Evolutionary conservation across 345 rosid species (phyloP).

Genomic region (Diplotaxis tenuifolia): DNA sequence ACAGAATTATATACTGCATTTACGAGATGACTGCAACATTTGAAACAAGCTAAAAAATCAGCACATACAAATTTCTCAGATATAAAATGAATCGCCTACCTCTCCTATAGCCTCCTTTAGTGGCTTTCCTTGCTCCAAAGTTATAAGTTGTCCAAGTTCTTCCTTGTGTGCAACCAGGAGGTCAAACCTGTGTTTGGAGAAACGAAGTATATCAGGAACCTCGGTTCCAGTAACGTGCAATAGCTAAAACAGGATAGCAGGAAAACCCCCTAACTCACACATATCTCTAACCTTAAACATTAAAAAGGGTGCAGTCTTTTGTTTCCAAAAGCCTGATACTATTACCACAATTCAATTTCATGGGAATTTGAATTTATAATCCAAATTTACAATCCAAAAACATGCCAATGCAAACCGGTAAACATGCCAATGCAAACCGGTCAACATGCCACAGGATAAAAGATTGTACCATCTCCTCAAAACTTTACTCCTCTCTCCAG

Average conservation of each 20-base stretch:
- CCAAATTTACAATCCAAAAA: not conserved
- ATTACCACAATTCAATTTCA: not conserved
- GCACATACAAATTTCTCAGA: slow-evolving; percentile 2
- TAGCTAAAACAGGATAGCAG: slow-evolving; percentile 15
- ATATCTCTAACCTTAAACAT: slow-evolving; percentile 17
- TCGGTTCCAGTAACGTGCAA: slow-evolving; percentile 15
- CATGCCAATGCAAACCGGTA: not conserved
- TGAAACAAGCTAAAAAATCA: slow-evolving; percentile 27
- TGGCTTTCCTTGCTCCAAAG: slow-evolving; percentile 97
- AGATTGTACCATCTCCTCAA: slow-evolving; percentile 69
- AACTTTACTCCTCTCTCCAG: slow-evolving; percentile 74
- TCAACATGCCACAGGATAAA: slow-evolving; percentile 8
- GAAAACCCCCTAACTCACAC: not conserved
- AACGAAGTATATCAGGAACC: slow-evolving; percentile 17
- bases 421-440: not conserved
- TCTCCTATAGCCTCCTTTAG: slow-evolving; percentile 88
- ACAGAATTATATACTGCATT: slow-evolving; percentile 31
- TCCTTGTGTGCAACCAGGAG: slow-evolving; percentile 77
- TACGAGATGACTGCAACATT: slow-evolving; percentile 27
- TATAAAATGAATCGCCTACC: slow-evolving; percentile 46
- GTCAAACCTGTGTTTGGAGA: slow-evolving; percentile 63
- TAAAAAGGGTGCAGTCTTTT: too few relatives aligned
- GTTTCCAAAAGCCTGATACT: slow-evolving; percentile 1
- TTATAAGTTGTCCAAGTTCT: slow-evolving; percentile 90
- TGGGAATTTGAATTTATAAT: not conserved